Evolutionary conservation across 2,329 filamentous ascomycete species (phyloP).

Genomic region (Fusarium sp.): DNA sequence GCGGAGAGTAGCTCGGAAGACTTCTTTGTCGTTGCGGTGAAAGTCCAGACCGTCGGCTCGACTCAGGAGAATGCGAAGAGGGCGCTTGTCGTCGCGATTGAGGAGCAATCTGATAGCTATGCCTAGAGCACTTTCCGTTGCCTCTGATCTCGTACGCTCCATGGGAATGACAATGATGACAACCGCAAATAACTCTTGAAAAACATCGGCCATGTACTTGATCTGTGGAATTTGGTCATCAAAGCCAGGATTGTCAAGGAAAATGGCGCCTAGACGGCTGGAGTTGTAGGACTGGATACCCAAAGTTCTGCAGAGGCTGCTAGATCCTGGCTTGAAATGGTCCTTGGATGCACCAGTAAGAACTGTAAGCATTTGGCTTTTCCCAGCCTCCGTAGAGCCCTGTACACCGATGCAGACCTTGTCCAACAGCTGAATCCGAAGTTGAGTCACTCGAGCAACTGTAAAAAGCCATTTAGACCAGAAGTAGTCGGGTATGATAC

Average conservation of each 20-base stretch:
- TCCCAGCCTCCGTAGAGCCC: slow-evolving; percentile 2
- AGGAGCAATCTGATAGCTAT: background rate
- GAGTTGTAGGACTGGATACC: slow-evolving; percentile 4
- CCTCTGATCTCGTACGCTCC: background rate
- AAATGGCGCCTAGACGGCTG: background rate
- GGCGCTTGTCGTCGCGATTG: background rate
- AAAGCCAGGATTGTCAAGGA: background rate
- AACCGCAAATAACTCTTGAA: slow-evolving; percentile 7
- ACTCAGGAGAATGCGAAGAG: slow-evolving; percentile 4
- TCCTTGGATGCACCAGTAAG: background rate
- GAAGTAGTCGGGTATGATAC: background rate
- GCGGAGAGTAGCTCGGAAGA: background rate
- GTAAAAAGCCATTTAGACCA: slow-evolving; percentile 3
- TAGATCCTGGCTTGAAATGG: slow-evolving; percentile 6
- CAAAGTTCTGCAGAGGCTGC: slow-evolving; percentile 1
- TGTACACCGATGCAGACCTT: slow-evolving; percentile 8
- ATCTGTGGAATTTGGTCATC: slow-evolving; percentile 7
- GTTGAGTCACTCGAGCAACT: background rate
- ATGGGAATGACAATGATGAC: slow-evolving; percentile 2
- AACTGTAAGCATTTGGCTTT: slow-evolving; percentile 8
- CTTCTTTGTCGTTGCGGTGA: background rate
- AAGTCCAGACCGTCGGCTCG: background rate
- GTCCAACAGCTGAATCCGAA: background rate
- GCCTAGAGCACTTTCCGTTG: background rate
- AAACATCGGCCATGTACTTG: slow-evolving; percentile 10